Evolutionary conservation across 106 monocot species (phyloP).

Genomic region (Cymbidium sinense): DNA sequence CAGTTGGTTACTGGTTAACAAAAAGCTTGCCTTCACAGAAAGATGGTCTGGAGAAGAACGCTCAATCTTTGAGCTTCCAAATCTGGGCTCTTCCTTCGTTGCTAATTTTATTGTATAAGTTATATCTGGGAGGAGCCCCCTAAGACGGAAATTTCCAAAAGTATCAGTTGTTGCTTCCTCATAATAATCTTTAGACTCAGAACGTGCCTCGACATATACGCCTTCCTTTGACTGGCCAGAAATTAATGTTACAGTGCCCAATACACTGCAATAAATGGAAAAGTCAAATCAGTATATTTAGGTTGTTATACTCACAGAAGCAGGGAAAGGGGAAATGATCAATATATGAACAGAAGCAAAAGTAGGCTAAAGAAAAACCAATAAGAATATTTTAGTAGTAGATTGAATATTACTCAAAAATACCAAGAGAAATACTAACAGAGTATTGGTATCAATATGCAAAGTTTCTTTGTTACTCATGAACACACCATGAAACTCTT

Average conservation of each 20-base stretch:
- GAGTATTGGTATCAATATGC: no score
- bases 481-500: no score
- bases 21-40: conserved; percentile 35
- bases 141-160: conserved; percentile 73
- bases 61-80: conserved; percentile 49
- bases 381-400: no score
- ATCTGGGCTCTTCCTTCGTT: conserved; percentile 25
- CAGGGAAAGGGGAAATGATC: neutral
- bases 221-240: conserved; percentile 84
- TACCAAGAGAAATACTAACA: no score
- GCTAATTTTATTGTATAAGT: conserved; percentile 58
- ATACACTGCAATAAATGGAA: conserved; percentile 42
- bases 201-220: conserved; percentile 76
- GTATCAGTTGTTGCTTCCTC: conserved; percentile 80
- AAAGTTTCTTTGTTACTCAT: no score
- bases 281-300: neutral
- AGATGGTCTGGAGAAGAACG: conserved; percentile 70
- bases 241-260: conserved; percentile 69
- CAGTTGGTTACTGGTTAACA: neutral
- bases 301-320: neutral
- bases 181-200: conserved; percentile 81
- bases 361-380: no score
- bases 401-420: no score
- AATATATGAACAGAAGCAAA: neutral
- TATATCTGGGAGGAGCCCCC: conserved; percentile 80